A percentile compares a stretch with the other conserved stretches of the same genome.
Conservation (phyloP, 2,329 filamentous ascomycete genomes). For the Lasiodiplodia citricola region DNA sequence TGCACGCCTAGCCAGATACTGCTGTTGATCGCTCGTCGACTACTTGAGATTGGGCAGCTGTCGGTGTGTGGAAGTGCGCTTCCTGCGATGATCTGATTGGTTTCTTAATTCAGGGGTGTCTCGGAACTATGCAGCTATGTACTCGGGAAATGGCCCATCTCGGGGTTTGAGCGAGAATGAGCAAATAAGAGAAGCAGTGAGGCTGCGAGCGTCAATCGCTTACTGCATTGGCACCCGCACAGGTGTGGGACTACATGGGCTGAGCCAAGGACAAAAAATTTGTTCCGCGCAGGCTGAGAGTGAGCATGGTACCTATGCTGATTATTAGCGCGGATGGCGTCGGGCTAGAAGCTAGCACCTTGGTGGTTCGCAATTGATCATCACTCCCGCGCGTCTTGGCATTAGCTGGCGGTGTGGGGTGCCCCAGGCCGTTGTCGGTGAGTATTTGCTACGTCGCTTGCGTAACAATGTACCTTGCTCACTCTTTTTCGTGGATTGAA, state of each 20-base stretch:
- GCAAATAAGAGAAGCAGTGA: slow-evolving; percentile 10
- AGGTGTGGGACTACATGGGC: not conserved
- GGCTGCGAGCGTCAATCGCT: not conserved
- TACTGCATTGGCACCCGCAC: not conserved
- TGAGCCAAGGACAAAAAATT: not conserved
- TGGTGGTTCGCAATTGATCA: not conserved
- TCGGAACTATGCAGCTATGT: not conserved
- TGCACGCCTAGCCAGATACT: not conserved
- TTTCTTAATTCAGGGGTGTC: not conserved
- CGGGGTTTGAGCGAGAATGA: not conserved
- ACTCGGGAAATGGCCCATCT: not conserved
- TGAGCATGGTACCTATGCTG: not conserved
- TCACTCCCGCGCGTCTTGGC: not conserved
- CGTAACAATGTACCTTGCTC: not conserved
- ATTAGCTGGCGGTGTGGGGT: slow-evolving; percentile 10
- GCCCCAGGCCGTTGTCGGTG: not conserved
- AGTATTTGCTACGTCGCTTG: slow-evolving; percentile 8
- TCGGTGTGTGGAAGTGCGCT: not conserved
- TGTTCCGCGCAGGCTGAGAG: not conserved
- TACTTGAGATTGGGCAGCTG: slow-evolving; percentile 1
- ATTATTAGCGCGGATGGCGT: slow-evolving; percentile 1
- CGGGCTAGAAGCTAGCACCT: not conserved
- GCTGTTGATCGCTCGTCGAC: slow-evolving; percentile 29
- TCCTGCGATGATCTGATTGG: not conserved
- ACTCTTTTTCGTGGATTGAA: not conserved